Evolutionary conservation across 1,139 yeast species (phyloP), one percentile per base, ranked within the genome.

Genomic region (Lodderomyces jiufengensis): DNA sequence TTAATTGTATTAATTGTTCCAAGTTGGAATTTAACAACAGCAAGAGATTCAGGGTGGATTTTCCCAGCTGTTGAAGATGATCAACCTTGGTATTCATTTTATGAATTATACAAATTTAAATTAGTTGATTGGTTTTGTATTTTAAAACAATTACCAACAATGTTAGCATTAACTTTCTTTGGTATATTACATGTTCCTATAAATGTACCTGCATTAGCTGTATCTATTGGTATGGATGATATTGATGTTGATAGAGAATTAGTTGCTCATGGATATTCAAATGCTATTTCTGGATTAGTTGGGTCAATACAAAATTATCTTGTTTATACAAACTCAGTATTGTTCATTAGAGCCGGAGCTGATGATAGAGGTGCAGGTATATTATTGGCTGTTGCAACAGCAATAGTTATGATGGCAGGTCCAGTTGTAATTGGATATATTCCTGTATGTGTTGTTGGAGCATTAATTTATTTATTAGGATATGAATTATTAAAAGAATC

Each of bases 161-260:
- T 92, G 97, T 65, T 92, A 43, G 98, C 98, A 0, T 66, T 92
- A 45, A 90, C 98, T 0, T 92, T 92, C 55, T 92, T 92, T 52
- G 98, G 98, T 4, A 84, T 92, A 30, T 64, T 92, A 37, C 98
- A 92, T 54, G 98, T 92, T 9, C 98, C 98, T 4, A 92, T 92
- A 45, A 92, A 92, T 55, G 97, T 92, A 6, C 98, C 98, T 3
- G 97, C 98, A 0, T 68, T 92, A 39, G 97, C 97, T 0, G 94
- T 92, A 12, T 84, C 95, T 2, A 75, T 86, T 4, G 87, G 88
- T 4, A 84, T 85, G 73, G 92, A 84, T 54, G 83, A 82, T 44
- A 77, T 84, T 45, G 95, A 90, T 53, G 95, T 92, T 21, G 95
- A 92, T 58, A 73, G 92, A 40, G 98, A 92, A 60, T 72, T 92